Base-by-base conservation (phyloP, 2,329 filamentous ascomycete genomes). In the Rhynchosporium secalis region DNA sequence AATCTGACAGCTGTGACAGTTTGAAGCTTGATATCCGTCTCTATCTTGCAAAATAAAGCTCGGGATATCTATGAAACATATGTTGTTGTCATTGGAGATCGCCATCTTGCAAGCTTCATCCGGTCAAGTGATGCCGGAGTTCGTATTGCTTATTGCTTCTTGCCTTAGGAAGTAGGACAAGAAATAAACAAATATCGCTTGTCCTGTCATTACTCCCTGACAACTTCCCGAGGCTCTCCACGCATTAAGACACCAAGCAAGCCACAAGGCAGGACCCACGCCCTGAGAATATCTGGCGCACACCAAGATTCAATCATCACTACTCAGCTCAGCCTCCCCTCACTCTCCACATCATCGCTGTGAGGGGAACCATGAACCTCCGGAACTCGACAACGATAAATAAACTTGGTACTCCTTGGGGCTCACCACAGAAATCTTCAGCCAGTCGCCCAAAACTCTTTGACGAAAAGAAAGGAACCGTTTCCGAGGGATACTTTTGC, bases 161-260 rank as follows among this genome's bases (percentile, higher is more conserved):
- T 20, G 20, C 20, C 20, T 20, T 20, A 1, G 20, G 1, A 20
- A 20, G 20, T 20, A 20, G 20, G 20, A 20, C 20, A 20, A 20
- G 20, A 31, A 51, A 51, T 51, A 51, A 51, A 36, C 31, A 51
- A 29, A 31, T 31, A 36, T 20, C 20, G 43, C 38, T 26, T 15
- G 4, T 26, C 31, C 45, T 10, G 33, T 13, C 12, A 29, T 28
- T 28, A 43, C 28, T 13, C 43, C 28, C 26, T 38, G 40, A 20
- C 20, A 36, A 41, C 20, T 36, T 26, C 51, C 41, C 26, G 40
- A 26, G 43, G 26, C 43, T 40, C 31, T 7, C 4, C 13, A 45
- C 40, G 29, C 33, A n/a, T 31, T 56, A 56, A 56, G 40, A 56
- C 54, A 56, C 45, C 40, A 20, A 45, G 54, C 54, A 43, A 56